Percentiles rank a stretch among this genome's conserved stretches.
These are phyloP conservation scores for Persicaria tinctoria DNA, from an alignment of 148 eudicot species.

Conservation along the genomic window DNA sequence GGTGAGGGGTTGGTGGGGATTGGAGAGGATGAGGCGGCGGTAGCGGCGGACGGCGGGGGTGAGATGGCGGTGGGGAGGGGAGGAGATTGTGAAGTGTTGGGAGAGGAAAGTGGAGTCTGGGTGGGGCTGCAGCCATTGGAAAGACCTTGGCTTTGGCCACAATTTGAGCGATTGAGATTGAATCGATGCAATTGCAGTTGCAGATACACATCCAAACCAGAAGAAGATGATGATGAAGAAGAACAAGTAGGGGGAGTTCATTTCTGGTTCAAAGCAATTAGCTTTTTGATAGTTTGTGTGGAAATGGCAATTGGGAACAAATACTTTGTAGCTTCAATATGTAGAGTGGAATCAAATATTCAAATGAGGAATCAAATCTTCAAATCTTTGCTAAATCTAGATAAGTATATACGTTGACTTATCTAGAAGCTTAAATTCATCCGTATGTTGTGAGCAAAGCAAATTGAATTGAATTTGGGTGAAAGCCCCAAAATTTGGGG, in stretches of 20 bases:
- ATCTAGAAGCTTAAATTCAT: no score
- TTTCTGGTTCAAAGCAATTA: no score
- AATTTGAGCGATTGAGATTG: not conserved
- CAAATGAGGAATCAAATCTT: no score
- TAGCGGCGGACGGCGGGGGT: slow-evolving; percentile 48
- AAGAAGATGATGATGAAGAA: not conserved
- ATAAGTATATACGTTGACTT: no score
- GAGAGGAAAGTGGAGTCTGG: slow-evolving; percentile 42
- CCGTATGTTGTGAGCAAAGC: no score
- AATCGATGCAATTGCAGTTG: not conserved
- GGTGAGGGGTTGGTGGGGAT: slow-evolving; percentile 37
- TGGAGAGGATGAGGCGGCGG: slow-evolving; percentile 30
- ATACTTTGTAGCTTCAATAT: no score
- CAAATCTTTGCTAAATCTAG: no score
- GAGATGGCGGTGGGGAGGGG: slow-evolving; percentile 39
- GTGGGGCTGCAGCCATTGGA: slow-evolving; percentile 14
- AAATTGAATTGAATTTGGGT: no score
- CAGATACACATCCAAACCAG: not conserved
- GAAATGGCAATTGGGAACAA: no score
- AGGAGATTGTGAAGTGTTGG: slow-evolving; percentile 37
- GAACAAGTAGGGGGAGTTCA: not conserved
- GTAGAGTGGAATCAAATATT: no score
- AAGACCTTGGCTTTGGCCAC: not conserved
- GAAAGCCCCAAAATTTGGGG: no score
- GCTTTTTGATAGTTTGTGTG: no score